A percentile compares a stretch with the other conserved stretches of the same genome.
These are phyloP conservation scores for Posidonia australis DNA, from an alignment of 106 monocot species.

Conservation along the genomic window DNA sequence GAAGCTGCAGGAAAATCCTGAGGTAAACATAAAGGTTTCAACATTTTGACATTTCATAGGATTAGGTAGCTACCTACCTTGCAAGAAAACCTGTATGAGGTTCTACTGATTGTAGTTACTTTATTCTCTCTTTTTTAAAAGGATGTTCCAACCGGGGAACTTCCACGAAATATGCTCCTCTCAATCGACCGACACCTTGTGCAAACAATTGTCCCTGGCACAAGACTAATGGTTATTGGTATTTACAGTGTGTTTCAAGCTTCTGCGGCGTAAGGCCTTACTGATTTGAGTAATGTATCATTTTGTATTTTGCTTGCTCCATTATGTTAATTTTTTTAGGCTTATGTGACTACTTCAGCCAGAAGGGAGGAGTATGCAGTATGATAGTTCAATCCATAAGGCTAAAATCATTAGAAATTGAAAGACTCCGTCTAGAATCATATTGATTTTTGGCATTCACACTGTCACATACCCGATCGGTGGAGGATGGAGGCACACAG, in stretches of 20 bases:
- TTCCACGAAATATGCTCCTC: conserved; percentile 79
- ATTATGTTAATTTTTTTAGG: not conserved
- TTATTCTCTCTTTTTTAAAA: conserved; percentile 9
- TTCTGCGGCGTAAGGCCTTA: conserved; percentile 54
- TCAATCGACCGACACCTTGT: conserved; percentile 91
- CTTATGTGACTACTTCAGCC: too few species aligned
- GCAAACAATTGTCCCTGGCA: conserved; percentile 92
- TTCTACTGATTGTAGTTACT: not conserved
- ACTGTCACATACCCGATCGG: too few species aligned
- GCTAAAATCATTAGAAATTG: too few species aligned
- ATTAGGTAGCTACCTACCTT: not conserved
- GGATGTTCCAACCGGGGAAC: conserved; percentile 95
- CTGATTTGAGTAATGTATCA: not conserved
- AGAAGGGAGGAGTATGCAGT: too few species aligned
- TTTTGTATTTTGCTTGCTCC: not conserved
- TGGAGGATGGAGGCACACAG: too few species aligned
- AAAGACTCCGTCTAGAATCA: too few species aligned
- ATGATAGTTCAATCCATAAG: too few species aligned
- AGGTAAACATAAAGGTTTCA: conserved; percentile 38
- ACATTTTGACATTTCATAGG: not conserved
- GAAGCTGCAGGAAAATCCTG: conserved; percentile 96
- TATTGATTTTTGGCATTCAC: too few species aligned
- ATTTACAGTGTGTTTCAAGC: conserved; percentile 95
- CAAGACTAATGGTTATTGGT: conserved; percentile 79
- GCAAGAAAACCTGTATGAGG: too few species aligned